phyloP scores from a whole-genome alignment of 2,329 filamentous ascomycete species.

The Xylaria hypoxylon region DNA sequence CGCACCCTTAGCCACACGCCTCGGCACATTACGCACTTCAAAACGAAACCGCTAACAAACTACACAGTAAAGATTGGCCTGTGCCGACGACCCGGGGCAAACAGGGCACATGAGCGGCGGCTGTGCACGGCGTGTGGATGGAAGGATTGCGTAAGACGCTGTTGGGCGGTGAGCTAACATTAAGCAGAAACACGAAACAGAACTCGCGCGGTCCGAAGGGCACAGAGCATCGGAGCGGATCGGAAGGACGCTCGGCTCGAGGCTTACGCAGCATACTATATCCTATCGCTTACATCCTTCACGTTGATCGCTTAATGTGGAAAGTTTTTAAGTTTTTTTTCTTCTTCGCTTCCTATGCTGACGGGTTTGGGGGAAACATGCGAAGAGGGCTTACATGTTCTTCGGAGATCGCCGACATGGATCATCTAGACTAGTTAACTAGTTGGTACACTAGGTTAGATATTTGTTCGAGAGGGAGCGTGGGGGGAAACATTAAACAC shows the following conservation, averaged over 20 bases:
- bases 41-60: not conserved
- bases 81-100: slow-evolving; percentile 15
- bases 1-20: slow-evolving; percentile 5
- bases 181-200: not conserved
- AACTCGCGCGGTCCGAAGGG: slow-evolving; percentile 5
- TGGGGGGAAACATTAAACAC: not conserved
- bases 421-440: not conserved
- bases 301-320: slow-evolving; percentile 10
- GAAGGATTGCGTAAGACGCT: slow-evolving; percentile 29
- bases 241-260: slow-evolving; percentile 24
- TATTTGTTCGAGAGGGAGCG: not conserved
- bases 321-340: not conserved
- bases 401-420: slow-evolving; percentile 27
- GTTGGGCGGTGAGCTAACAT: slow-evolving; percentile 9
- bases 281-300: slow-evolving; percentile 19
- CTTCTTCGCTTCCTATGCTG: slow-evolving; percentile 7
- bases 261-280: slow-evolving; percentile 19
- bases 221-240: slow-evolving; percentile 16
- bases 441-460: no score
- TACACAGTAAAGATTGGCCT: not conserved
- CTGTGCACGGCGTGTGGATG: slow-evolving; percentile 24
- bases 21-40: not conserved
- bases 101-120: slow-evolving; percentile 18
- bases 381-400: not conserved
- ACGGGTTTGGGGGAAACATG: not conserved